Evolutionary conservation across 2,329 filamentous ascomycete genomes (phyloP).

Genomic region (Lasiodiplodia sp.): DNA sequence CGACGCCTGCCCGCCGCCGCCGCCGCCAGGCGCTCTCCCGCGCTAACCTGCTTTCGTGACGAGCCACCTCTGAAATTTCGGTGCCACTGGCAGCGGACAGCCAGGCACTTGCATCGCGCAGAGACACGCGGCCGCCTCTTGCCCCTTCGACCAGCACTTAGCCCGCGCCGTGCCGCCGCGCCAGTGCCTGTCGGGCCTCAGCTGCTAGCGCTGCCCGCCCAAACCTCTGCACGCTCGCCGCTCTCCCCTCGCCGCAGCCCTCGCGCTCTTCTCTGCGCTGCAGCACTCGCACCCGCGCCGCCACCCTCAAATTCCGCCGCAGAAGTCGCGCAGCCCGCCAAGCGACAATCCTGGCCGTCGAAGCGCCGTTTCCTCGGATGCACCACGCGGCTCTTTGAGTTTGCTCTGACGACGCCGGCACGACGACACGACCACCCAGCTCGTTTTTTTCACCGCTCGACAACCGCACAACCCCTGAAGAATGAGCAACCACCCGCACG

Average conservation of each 20-base stretch:
- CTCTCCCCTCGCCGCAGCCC: constrained; percentile 1
- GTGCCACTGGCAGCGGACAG: constrained; percentile 9
- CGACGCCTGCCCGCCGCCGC: constrained; percentile 15
- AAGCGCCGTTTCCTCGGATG: constrained; percentile 26
- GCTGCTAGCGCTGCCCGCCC: constrained; percentile 19
- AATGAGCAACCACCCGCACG: constrained; percentile 48
- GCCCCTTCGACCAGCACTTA: constrained; percentile 13
- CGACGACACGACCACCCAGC: constrained; percentile 24
- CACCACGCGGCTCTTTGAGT: constrained; percentile 27
- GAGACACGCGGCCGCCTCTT: constrained; percentile 20
- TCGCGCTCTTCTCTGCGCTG: constrained; percentile 8
- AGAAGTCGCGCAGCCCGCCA: constrained; percentile 1
- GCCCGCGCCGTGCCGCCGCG: constrained; percentile 26
- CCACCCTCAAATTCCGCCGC: not conserved
- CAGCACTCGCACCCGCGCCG: constrained; percentile 3
- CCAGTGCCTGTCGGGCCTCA: constrained; percentile 22
- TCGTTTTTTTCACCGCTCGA: constrained; percentile 26
- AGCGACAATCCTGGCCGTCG: constrained; percentile 16
- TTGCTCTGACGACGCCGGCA: constrained; percentile 26
- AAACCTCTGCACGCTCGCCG: not conserved
- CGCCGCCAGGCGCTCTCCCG: constrained; percentile 29
- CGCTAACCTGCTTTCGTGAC: constrained; percentile 23
- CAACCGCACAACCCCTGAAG: constrained; percentile 18
- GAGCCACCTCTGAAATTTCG: constrained; percentile 24
- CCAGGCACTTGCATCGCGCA: constrained; percentile 7